These are phyloP conservation scores for Kwoniella sp. DNA, from an alignment of 768 basidiomycete genomes.

Conservation along the genomic window DNA sequence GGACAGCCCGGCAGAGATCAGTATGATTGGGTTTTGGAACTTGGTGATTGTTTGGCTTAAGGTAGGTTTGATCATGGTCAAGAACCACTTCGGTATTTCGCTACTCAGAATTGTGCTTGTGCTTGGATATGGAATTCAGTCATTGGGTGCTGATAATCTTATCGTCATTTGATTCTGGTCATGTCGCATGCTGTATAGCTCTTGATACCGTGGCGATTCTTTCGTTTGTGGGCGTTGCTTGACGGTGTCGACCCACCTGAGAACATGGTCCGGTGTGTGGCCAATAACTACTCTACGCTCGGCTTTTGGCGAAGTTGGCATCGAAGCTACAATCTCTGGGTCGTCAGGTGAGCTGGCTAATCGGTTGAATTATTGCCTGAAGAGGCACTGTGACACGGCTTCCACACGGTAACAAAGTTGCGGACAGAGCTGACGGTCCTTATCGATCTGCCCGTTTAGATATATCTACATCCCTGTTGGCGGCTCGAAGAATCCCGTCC, in stretches of 20 bases:
- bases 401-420: background rate
- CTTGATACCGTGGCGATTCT: conserved; percentile 93
- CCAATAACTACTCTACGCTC: conserved; percentile 88
- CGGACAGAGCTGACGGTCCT: background rate
- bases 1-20: conserved; percentile 74
- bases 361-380: background rate
- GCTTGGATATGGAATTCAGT: no score
- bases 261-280: conserved; percentile 99
- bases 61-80: conserved; percentile 60
- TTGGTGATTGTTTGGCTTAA: conserved; percentile 95
- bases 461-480: conserved; percentile 95
- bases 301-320: conserved; percentile 99
- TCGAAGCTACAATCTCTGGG: conserved; percentile 93
- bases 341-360: conserved; percentile 67
- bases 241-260: conserved; percentile 93
- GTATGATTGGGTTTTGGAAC: conserved; percentile 97
- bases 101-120: no score
- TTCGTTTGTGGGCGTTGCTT: conserved; percentile 85
- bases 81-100: no score
- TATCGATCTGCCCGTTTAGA: conserved; percentile 60
- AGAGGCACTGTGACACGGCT: conserved; percentile 5
- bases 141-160: no score
- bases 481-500: conserved; percentile 63
- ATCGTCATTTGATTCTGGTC: background rate
- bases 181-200: conserved; percentile 61